Percentiles rank a stretch among this genome's conserved stretches.
Conservation (phyloP, 192 early-diverging fungal species). For the Mortierella alpina region DNA sequence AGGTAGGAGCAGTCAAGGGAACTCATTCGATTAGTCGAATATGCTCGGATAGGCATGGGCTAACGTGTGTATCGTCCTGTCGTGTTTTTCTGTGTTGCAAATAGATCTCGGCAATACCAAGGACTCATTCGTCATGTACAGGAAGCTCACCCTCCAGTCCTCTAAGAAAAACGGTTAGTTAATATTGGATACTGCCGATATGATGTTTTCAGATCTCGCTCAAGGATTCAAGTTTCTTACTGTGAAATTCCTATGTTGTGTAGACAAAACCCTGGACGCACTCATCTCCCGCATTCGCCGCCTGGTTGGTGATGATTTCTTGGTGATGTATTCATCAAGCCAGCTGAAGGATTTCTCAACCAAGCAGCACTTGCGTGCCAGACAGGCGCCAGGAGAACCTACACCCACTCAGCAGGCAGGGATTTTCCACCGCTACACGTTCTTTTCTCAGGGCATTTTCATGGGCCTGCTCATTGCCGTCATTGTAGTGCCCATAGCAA, state of each 20-base stretch:
- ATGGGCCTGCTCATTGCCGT: constrained; percentile 40
- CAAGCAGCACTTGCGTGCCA: constrained; percentile 22
- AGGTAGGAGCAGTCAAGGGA: neutral
- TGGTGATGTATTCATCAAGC: constrained; percentile 47
- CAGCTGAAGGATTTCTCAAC: constrained; percentile 38
- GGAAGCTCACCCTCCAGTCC: constrained; percentile 25
- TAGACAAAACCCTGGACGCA: constrained; percentile 17
- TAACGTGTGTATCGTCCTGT: neutral
- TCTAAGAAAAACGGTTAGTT: constrained; percentile 24
- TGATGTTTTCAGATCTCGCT: too few species aligned
- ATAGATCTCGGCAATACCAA: constrained; percentile 11
- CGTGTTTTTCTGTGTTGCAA: neutral
- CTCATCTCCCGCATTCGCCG: constrained; percentile 18
- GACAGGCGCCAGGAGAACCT: constrained; percentile 38
- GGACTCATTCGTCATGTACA: constrained; percentile 37
- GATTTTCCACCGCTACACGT: constrained; percentile 45
- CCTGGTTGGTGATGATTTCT: constrained; percentile 28
- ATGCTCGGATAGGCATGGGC: neutral
- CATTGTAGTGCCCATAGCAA: constrained; percentile 33
- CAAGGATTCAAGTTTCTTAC: too few species aligned
- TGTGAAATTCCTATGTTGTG: too few species aligned
- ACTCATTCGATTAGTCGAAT: neutral
- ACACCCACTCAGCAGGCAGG: constrained; percentile 33
- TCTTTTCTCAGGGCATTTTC: constrained; percentile 51
- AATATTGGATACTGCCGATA: too few species aligned